Evolutionary conservation across 1,139 yeast species (phyloP).

Genomic region (Zygotorulaspora mrakii): DNA sequence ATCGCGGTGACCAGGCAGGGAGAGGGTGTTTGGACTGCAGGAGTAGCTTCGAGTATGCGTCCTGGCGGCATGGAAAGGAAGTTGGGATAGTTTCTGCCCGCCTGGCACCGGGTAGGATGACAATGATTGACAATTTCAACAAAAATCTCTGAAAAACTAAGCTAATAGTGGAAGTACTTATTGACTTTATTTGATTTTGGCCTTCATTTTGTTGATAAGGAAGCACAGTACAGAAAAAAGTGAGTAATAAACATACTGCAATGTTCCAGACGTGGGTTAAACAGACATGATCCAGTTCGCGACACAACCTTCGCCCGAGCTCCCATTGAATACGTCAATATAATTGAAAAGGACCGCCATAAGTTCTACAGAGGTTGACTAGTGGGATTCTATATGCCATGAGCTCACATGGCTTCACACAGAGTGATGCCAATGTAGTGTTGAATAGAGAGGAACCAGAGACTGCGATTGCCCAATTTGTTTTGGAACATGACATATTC

Average conservation of each 20-base stretch:
- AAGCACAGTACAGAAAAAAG: slow-evolving; percentile 20
- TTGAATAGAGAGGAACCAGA: background rate
- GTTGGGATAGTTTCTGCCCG: background rate
- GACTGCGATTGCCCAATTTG: background rate
- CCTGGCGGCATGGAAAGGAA: background rate
- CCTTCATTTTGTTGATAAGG: slow-evolving; percentile 7
- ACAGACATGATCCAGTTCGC: background rate
- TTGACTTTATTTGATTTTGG: slow-evolving; percentile 3
- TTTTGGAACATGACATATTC: background rate
- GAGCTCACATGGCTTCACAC: too few relatives aligned
- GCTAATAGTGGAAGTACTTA: slow-evolving; percentile 1
- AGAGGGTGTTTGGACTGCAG: too few relatives aligned
- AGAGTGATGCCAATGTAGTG: too few relatives aligned
- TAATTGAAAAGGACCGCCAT: too few relatives aligned
- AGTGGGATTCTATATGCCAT: too few relatives aligned
- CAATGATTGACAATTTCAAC: slow-evolving; percentile 8
- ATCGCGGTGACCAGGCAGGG: too few relatives aligned
- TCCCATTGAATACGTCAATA: too few relatives aligned
- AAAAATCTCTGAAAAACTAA: slow-evolving; percentile 6
- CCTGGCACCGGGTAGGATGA: background rate
- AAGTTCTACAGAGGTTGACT: too few relatives aligned
- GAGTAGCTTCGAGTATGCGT: too few relatives aligned
- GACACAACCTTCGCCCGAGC: too few relatives aligned
- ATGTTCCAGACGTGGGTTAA: slow-evolving; percentile 3
- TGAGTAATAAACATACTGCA: slow-evolving; percentile 7